Percentiles rank a stretch among this genome's conserved stretches.
phyloP scores from a whole-genome alignment of 2,329 filamentous ascomycete genomes.

The Colletotrichum ledebouriae region DNA sequence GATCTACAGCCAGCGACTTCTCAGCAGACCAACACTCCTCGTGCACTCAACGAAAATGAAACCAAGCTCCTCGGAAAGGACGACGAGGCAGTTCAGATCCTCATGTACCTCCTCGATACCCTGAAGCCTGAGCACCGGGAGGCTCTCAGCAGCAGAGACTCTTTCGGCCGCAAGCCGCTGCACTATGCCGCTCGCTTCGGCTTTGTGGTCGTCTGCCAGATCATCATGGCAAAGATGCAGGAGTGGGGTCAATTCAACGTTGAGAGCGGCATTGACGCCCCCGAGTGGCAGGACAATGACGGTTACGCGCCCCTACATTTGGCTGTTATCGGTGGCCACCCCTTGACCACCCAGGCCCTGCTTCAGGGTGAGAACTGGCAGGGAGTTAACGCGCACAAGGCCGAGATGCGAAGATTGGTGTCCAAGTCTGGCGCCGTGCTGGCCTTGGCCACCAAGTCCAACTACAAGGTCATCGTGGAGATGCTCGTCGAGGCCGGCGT shows the following conservation, averaged over 20 bases:
- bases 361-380: constrained; percentile 85
- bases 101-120: constrained; percentile 73
- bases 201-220: constrained; percentile 89
- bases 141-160: constrained; percentile 78
- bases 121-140: constrained; percentile 76
- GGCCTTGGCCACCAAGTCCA: constrained; percentile 87
- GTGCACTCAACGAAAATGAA: constrained; percentile 75
- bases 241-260: constrained; percentile 90
- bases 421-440: constrained; percentile 90
- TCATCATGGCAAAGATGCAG: constrained; percentile 90
- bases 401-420: constrained; percentile 75
- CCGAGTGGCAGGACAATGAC: constrained; percentile 91
- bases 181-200: constrained; percentile 97
- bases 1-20: constrained; percentile 86
- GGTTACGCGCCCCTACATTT: constrained; percentile 93
- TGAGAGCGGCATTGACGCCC: constrained; percentile 86
- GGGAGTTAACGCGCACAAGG: constrained; percentile 72
- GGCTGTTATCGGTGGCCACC: constrained; percentile 91
- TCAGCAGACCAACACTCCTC: constrained; percentile 69
- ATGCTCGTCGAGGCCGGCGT: constrained; percentile 91
- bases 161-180: constrained; percentile 85
- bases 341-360: constrained; percentile 84
- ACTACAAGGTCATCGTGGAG: constrained; percentile 86
- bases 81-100: constrained; percentile 81
- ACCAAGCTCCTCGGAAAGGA: constrained; percentile 74